Conservation (phyloP, 2,329 filamentous ascomycete genomes). For the Talaromyces sp. region DNA sequence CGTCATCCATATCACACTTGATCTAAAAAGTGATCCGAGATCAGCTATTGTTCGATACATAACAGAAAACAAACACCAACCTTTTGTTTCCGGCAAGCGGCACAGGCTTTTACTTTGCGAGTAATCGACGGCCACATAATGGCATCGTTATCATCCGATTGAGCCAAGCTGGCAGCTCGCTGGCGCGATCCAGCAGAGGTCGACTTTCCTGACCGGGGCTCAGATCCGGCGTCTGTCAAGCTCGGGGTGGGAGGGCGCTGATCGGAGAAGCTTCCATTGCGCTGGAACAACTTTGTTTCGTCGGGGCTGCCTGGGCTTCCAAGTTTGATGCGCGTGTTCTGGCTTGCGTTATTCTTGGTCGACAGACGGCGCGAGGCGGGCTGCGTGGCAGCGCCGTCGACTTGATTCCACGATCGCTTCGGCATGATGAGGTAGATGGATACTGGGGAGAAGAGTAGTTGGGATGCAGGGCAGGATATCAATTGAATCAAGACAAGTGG, state of each 20-base stretch:
- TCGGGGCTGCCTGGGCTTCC: slow-evolving; percentile 10
- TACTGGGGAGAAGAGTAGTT: not conserved
- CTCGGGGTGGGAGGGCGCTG: slow-evolving; percentile 9
- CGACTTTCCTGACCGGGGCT: slow-evolving; percentile 9
- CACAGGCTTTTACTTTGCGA: slow-evolving; percentile 43
- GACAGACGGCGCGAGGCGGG: slow-evolving; percentile 3
- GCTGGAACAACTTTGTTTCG: not conserved
- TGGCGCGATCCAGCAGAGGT: not conserved
- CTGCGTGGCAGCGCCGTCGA: slow-evolving; percentile 9
- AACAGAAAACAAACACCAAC: slow-evolving; percentile 20
- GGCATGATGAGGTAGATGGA: slow-evolving; percentile 3
- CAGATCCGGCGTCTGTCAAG: slow-evolving; percentile 7
- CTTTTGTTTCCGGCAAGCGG: slow-evolving; percentile 48
- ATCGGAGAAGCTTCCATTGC: slow-evolving; percentile 6
- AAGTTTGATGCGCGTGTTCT: slow-evolving; percentile 2
- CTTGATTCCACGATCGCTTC: slow-evolving; percentile 11
- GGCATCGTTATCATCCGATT: slow-evolving; percentile 11
- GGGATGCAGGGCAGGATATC: not conserved
- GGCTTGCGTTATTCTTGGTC: not conserved
- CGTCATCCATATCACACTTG: slow-evolving; percentile 44
- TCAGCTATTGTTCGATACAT: not conserved
- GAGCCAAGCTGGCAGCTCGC: slow-evolving; percentile 6
- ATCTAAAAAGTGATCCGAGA: slow-evolving; percentile 18
- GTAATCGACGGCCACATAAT: slow-evolving; percentile 26
- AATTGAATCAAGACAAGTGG: not conserved